phyloP scores from a whole-genome alignment of 257 asterid genomes.

The Avicennia marina region DNA sequence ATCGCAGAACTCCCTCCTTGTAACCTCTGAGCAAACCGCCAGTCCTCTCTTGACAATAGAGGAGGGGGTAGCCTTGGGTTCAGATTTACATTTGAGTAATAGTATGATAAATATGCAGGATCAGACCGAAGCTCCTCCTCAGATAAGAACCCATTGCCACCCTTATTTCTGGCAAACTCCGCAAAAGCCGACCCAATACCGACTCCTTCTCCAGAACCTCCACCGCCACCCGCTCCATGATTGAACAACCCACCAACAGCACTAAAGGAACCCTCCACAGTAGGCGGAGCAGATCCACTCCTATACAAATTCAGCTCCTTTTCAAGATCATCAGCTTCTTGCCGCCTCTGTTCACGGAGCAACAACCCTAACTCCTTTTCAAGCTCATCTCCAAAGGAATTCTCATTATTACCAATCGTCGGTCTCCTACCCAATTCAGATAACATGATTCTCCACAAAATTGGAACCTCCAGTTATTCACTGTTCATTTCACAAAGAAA shows the following conservation, averaged over 20 bases:
- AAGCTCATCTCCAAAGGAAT: constrained; percentile 58
- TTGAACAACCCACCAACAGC: constrained; percentile 66
- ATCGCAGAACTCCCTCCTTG: constrained; percentile 25
- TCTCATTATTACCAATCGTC: constrained; percentile 49
- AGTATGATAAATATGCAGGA: constrained; percentile 60
- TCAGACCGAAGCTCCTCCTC: constrained; percentile 73
- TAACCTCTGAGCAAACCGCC: constrained; percentile 32
- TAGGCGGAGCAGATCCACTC: constrained; percentile 87
- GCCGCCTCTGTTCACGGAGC: constrained; percentile 58
- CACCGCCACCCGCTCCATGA: constrained; percentile 31
- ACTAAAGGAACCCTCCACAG: constrained; percentile 70
- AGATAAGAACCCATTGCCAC: constrained; percentile 44
- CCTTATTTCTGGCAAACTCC: constrained; percentile 38
- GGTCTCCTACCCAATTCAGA: constrained; percentile 63
- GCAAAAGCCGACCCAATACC: constrained; percentile 23
- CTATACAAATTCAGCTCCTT: constrained; percentile 72
- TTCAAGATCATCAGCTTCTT: constrained; percentile 60
- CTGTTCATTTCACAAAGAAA: constrained; percentile 14
- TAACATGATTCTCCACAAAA: constrained; percentile 36
- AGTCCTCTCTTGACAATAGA: constrained; percentile 39
- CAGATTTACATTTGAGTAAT: constrained; percentile 56
- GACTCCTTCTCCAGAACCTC: constrained; percentile 6
- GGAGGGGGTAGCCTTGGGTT: constrained; percentile 77
- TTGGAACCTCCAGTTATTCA: constrained; percentile 2
- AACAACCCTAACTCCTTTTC: constrained; percentile 61